phyloP scores from a whole-genome alignment of 2,329 filamentous ascomycete species.

The Aspergillus sp. region DNA sequence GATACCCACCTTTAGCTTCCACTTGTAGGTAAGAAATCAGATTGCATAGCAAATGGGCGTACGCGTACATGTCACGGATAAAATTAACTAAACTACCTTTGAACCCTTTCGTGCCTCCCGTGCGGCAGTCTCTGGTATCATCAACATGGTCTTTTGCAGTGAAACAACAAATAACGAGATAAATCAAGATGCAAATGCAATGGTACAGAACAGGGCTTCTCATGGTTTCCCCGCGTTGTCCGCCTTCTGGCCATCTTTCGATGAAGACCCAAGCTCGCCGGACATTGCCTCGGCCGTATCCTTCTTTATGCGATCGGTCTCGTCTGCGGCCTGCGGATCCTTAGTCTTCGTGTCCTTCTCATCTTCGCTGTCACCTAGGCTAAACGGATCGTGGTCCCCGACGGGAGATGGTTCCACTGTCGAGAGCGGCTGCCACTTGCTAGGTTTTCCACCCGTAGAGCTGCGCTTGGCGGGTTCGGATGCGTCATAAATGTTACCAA shows the following conservation, averaged over 20 bases:
- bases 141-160: constrained; percentile 9
- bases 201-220: neutral
- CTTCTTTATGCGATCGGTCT: constrained; percentile 63
- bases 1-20: neutral
- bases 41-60: neutral
- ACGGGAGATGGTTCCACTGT: constrained; percentile 82
- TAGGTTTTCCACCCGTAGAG: constrained; percentile 61
- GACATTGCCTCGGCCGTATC: constrained; percentile 55
- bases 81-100: neutral
- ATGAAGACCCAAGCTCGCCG: constrained; percentile 35
- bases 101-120: neutral
- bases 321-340: constrained; percentile 52
- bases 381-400: constrained; percentile 91
- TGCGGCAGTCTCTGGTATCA: constrained; percentile 25
- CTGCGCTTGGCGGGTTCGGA: constrained; percentile 57
- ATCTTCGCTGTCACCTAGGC: constrained; percentile 90
- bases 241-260: constrained; percentile 27
- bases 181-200: neutral
- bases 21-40: neutral
- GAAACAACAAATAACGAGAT: constrained; percentile 9
- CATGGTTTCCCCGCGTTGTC: constrained; percentile 28
- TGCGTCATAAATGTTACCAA: constrained; percentile 69
- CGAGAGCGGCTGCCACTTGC: constrained; percentile 97
- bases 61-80: neutral
- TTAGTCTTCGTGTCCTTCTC: constrained; percentile 76